phyloP scores from a whole-genome alignment of 192 early-diverging fungal species.

The Rhizophagus clarus region DNA sequence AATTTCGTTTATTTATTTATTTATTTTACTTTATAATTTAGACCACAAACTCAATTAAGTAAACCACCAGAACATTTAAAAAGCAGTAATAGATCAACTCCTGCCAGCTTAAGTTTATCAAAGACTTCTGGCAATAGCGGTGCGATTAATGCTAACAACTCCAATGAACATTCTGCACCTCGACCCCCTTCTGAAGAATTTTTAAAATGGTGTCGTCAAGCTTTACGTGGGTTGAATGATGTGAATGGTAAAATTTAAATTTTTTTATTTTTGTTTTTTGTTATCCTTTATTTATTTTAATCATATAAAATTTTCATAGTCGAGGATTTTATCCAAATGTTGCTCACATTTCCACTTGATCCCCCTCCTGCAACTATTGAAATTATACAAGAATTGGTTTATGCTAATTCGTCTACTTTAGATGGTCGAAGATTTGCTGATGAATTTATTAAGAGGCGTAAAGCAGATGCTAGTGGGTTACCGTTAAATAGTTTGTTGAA shows the following conservation, averaged over 20 bases:
- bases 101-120: constrained; percentile 19
- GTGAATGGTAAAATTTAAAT: constrained; percentile 48
- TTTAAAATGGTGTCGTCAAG: constrained; percentile 69
- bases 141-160: neutral
- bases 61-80: constrained; percentile 3
- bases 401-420: constrained; percentile 71
- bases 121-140: constrained; percentile 23
- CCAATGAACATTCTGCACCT: constrained; percentile 33
- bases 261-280: neutral
- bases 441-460: constrained; percentile 76
- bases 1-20: neutral
- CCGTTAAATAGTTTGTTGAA: constrained; percentile 31
- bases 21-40: neutral
- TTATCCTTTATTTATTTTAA: neutral
- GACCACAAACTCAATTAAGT: neutral
- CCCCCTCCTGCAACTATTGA: constrained; percentile 63
- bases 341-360: constrained; percentile 74
- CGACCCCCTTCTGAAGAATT: constrained; percentile 66
- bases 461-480: constrained; percentile 59
- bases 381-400: constrained; percentile 76
- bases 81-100: constrained; percentile 38
- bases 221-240: constrained; percentile 60
- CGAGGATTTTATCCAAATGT: constrained; percentile 77
- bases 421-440: constrained; percentile 78
- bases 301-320: constrained; percentile 33